Evolutionary conservation across 805 yeast species (phyloP), one percentile per base, ranked within the genome.

Genomic region (Metschnikowia aberdeeniae): DNA sequence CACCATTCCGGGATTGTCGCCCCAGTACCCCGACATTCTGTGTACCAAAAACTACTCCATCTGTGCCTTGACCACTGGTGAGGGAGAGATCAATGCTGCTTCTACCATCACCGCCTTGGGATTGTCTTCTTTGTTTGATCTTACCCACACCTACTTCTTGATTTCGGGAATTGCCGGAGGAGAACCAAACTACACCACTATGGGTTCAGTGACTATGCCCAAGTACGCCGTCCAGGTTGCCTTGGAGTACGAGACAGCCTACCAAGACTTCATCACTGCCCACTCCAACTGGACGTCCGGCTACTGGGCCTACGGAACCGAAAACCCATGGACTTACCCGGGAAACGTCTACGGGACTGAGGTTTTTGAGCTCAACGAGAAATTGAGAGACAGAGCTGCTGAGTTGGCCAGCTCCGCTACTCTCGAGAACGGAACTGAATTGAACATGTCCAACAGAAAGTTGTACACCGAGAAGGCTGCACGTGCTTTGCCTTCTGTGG

Each of bases 111-210:
- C 77, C 34, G 82, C 86, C 6, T 62, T 82, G 51, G 60, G 75
- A 9, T 66, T 79, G 58, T 69, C 71, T 45, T 80, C 84, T 33
- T 55, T 68, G 46, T 81, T 82, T 50, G 84, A 82, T 57, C 70
- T 82, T 42, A 59, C 78, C 31, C 72, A 76, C 54, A 79, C 86
- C 35, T 81, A 80, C 67, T 82, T 78, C 68, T 53, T 81, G 53
- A 66, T 80, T 49, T 81, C 82, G 19, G 87, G 87, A 59, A 82
- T 81, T 57, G 85, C 81, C 10, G 86, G 86, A 48, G 78, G 81
- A 44, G 75, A 78, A 51, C 86, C 86, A 27, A 50, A 66, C 35
- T 58, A 65, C 51, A 80, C 79, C 44, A 75, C 85, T 26, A 55
- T 80, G 44, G 86, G 85, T 32, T 74, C 81, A 19, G 86, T 76